phyloP scores from a whole-genome alignment of 305 asterid species.

The Caryopteris hybrid region DNA sequence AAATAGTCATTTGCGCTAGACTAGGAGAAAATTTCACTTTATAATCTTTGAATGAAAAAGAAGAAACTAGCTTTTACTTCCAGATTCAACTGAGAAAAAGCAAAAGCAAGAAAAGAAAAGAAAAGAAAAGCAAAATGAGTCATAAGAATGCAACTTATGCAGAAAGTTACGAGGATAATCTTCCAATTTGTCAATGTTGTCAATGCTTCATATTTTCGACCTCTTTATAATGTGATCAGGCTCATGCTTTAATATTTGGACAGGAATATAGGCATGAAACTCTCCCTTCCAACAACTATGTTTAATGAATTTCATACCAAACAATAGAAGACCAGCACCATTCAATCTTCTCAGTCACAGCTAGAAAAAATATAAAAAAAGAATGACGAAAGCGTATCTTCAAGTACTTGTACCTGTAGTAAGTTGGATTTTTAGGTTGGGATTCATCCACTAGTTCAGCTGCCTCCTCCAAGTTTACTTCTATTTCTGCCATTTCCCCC shows the following conservation, averaged over 20 bases:
- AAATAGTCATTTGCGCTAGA: neutral
- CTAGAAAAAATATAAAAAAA: neutral
- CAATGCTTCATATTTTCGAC: slow-evolving; percentile 6
- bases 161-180: neutral
- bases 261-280: neutral
- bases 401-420: slow-evolving; percentile 66
- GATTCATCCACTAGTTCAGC: slow-evolving; percentile 95
- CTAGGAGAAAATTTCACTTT: neutral
- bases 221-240: neutral
- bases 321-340: neutral
- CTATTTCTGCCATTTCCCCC: slow-evolving; percentile 86
- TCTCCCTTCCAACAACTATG: neutral
- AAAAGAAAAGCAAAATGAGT: neutral
- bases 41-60: neutral
- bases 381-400: neutral
- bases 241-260: neutral
- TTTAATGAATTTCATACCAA: neutral
- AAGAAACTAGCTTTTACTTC: neutral
- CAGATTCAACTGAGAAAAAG: neutral
- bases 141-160: neutral
- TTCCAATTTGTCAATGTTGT: neutral
- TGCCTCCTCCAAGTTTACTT: slow-evolving; percentile 91
- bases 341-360: neutral
- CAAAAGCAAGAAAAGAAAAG: neutral
- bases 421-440: slow-evolving; percentile 80